These are phyloP conservation scores for Hibiscus tridactylites DNA, from an alignment of 345 rosid genomes.

Conservation along the genomic window DNA sequence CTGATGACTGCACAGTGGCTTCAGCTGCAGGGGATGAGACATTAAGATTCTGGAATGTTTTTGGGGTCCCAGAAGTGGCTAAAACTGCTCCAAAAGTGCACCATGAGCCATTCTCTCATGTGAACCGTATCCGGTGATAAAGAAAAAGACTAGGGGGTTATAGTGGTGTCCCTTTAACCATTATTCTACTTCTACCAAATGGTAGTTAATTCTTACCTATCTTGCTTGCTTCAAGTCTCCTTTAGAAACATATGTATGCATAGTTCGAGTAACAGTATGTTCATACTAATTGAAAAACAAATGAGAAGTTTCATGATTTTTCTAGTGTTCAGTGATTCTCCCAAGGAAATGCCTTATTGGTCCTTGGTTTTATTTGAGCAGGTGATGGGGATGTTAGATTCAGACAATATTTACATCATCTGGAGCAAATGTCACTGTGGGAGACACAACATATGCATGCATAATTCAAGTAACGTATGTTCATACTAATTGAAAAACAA, in stretches of 20 bases:
- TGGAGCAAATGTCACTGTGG: too few relatives aligned
- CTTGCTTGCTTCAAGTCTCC: neutral
- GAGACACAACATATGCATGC: too few relatives aligned
- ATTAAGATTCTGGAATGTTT: constrained; percentile 52
- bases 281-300: too few relatives aligned
- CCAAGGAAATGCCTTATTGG: neutral
- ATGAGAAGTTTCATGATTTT: neutral
- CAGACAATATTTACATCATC: too few relatives aligned
- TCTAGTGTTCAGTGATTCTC: neutral
- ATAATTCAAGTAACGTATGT: neutral
- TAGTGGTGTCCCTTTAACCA: too few relatives aligned
- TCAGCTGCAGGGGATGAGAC: constrained; percentile 65
- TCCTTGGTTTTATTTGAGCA: too few relatives aligned
- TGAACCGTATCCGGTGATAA: constrained; percentile 37
- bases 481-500: too few relatives aligned
- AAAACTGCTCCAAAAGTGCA: constrained; percentile 36
- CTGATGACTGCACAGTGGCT: constrained; percentile 60
- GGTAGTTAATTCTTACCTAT: neutral
- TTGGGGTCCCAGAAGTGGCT: constrained; percentile 46
- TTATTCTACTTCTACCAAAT: neutral
- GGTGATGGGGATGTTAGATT: too few relatives aligned
- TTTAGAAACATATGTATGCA: too few relatives aligned
- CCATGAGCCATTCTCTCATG: constrained; percentile 38
- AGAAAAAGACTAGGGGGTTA: neutral
- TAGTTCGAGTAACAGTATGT: neutral